Base-by-base conservation (phyloP, 345 rosid genomes). In the Corymbia maculata region DNA sequence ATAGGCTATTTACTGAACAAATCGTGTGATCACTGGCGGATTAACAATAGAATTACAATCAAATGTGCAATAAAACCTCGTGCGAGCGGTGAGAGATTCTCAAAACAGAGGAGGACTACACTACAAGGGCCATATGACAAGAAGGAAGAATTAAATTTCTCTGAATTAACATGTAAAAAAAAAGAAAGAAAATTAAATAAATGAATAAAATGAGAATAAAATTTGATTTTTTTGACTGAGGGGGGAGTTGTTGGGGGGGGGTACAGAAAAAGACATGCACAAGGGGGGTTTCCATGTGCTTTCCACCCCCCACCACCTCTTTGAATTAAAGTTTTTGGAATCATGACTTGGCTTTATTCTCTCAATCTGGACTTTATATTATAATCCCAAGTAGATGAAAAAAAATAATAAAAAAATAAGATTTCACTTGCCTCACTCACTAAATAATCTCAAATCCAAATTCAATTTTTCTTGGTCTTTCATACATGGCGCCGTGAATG, bases 261-360 rank as follows among this genome's bases (percentile, higher is more conserved):
- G 52, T 86, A 36, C 86, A 59, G 47, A 19, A 88, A 89, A 87
- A 75, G 91, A 89, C 92, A 85, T n/a, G 53, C 64, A 57, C 90
- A 91, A 89, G 87, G 88, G 87, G 88, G 91, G 93, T 17, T 5
- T 66, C 61, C 95, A 91, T 90, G 90, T 92, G 95, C 92, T 89
- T 90, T 90, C 61, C 87, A 52, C 87, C 42, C 44, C 55, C 59
- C 51, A 44, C 90, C 79, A 85, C 86, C 53, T 24, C 93, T 91
- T 91, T 88, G 92, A 89, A 88, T 70, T 64, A 89, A 89, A 91
- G 88, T 42, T 42, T 36, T 68, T 42, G 90, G 89, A 88, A 92
- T 93, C 91, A 89, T 91, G 89, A 88, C 90, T 90, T 89, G 90
- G 92, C 92, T 92, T 89, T 91, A 90, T 89, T 75, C 49, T 42